phyloP scores from a whole-genome alignment of 805 yeast genomes.

The Spathaspora sp. region DNA sequence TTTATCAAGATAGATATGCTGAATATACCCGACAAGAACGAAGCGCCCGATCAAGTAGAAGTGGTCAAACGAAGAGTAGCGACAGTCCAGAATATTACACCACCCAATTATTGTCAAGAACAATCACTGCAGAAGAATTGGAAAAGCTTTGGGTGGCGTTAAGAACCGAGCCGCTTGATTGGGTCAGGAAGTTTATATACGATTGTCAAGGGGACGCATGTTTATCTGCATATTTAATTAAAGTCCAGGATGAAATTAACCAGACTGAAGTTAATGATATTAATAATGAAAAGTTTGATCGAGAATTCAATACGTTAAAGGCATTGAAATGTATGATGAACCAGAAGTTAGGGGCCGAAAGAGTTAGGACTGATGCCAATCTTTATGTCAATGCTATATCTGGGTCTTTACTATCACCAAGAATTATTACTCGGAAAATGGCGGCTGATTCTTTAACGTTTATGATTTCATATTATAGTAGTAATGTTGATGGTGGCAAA shows the following conservation, averaged over 20 bases:
- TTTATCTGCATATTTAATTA: slow-evolving; percentile 52
- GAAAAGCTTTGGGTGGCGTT: slow-evolving; percentile 87
- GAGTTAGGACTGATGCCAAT: slow-evolving; percentile 44
- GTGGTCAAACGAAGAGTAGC: slow-evolving; percentile 17
- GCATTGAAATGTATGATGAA: slow-evolving; percentile 75
- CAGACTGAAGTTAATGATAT: slow-evolving; percentile 32
- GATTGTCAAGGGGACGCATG: slow-evolving; percentile 79
- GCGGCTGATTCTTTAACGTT: slow-evolving; percentile 72
- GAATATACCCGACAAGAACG: slow-evolving; percentile 57
- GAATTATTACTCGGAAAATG: slow-evolving; percentile 69
- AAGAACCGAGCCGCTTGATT: slow-evolving; percentile 78
- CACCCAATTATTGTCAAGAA: slow-evolving; percentile 64
- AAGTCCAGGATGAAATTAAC: slow-evolving; percentile 48
- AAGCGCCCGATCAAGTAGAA: slow-evolving; percentile 1
- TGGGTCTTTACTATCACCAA: slow-evolving; percentile 70
- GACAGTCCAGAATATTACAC: slow-evolving; percentile 69
- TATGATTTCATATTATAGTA: slow-evolving; percentile 37
- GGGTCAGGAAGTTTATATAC: slow-evolving; percentile 76
- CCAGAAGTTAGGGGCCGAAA: slow-evolving; percentile 57
- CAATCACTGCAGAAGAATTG: slow-evolving; percentile 65
- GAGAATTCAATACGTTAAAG: slow-evolving; percentile 72
- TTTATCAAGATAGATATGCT: slow-evolving; percentile 78
- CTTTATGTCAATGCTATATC: slow-evolving; percentile 56
- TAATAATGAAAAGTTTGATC: slow-evolving; percentile 53
- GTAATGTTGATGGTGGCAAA: slow-evolving; percentile 25